Base-by-base conservation (phyloP, 345 rosid genomes). In the Acer yangbiense region DNA sequence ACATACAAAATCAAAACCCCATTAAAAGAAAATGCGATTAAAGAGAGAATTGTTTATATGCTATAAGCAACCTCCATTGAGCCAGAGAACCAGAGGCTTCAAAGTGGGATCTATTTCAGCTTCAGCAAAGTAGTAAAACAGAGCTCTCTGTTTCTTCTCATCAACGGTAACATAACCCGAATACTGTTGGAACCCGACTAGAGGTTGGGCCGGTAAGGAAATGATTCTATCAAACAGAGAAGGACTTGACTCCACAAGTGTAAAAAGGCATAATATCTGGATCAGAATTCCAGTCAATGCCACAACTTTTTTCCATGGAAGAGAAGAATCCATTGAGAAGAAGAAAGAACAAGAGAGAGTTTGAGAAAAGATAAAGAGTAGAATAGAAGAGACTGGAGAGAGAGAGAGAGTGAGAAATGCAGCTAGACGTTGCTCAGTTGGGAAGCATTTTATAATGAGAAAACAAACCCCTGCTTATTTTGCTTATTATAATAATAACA, bases 81-180 rank as follows among this genome's bases (percentile, higher is more conserved):
- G 92, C 99, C 98, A 96, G 69, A 96, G 98, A 65, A 96, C 97
- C 27, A 96, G 96, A 65, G 98, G 98, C 79, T 88, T 96, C 72
- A 94, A 86, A 82, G 82, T 78, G 7, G 94, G 95, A 64, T 96
- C 87, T 50, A 65, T 69, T 88, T 92, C 95, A 54, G 99, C 95
- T 80, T 96, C 99, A 50, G 89, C 95, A 17, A 96, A 91, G 93
- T 96, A 96, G 88, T 96, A 96, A 84, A 95, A 95, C 83, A 95
- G 86, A 68, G 94, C 97, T 72, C 83, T 92, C 83, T 91, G 92
- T 62, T 87, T 88, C 79, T 77, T 88, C 9, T 72, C 89, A 72
- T 93, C 98, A 50, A 93, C 92, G 54, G 88, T 87, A 77, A 95
- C 96, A 83, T 93, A 95, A 70, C 99, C 98, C 0, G 99, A 90